Base-by-base conservation (phyloP, 2,329 filamentous ascomycete species). In the Beauveria medogensis region DNA sequence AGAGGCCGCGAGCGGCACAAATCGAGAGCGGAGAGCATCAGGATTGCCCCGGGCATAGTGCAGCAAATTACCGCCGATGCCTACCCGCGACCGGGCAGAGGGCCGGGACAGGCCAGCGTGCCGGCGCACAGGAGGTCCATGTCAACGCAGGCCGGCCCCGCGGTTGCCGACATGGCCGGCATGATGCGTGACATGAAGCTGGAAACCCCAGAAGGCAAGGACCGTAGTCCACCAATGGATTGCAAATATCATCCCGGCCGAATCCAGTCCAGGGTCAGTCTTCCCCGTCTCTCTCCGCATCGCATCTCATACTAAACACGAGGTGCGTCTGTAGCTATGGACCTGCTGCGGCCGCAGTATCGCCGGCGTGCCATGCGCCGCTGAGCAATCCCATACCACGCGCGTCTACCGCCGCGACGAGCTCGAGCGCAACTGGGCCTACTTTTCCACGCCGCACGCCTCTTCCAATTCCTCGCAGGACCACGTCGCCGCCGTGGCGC, bases 401-500 rank as follows among this genome's bases (percentile, higher is more conserved):
- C 63, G 64, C 10, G 55, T 55, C 4, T 71, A 71, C 55, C 34
- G 52, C 18, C 20, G 43, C 10, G 64, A 63, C n/a, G 70, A 72
- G 55, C 63, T 74, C 16, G 66, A 67, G 50, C 63, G 44, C 12
- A 67, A 68, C 43, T 72, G 70, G 70, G 48, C 26, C 16, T 69
- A 67, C 59, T 62, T 67, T 37, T 26, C 58, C 20, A 72, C 70
- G 0, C 66, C 68, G 20, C 20, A 34, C 12, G 44, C 48, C 7
- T 12, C 54, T 2, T 2, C n/a, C 24, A 26, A 16, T 6, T 41
- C 26, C n/a, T 41, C 46, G 3, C 26, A 40, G 7, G 48, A 62
- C 44, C 50, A 54, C 43, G 46, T 30, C 62, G 60, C 18, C 28
- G 72, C 67, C 2, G 75, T 84, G 3, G 79, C 76, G 0, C 69